These are phyloP conservation scores for Cytidiella melzeri DNA, from an alignment of 768 basidiomycete species.

Conservation along the genomic window DNA sequence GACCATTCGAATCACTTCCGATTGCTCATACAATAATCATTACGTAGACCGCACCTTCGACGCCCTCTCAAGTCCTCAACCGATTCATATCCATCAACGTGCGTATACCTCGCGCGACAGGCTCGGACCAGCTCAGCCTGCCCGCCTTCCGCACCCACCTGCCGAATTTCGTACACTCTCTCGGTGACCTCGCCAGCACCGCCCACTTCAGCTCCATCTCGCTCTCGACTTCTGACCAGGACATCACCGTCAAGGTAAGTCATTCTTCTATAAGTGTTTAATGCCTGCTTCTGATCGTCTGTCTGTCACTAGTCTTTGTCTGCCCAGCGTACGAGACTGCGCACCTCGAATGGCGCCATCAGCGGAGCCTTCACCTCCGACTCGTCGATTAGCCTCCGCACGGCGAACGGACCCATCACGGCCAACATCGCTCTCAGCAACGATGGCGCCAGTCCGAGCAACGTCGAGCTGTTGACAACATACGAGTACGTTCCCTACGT, in stretches of 20 bases:
- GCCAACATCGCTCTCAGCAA: slow-evolving; percentile 33
- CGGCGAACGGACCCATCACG: slow-evolving; percentile 35
- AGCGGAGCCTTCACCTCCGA: slow-evolving; percentile 35
- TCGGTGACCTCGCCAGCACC: slow-evolving; percentile 8
- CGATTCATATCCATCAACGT: slow-evolving; percentile 10
- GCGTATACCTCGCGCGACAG: not conserved
- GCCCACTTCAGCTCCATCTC: slow-evolving; percentile 8
- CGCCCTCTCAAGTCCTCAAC: not conserved
- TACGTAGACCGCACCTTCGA: not conserved
- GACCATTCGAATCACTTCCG: not conserved
- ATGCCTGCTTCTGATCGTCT: no score
- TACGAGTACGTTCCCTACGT: slow-evolving; percentile 36
- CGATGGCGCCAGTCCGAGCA: slow-evolving; percentile 13
- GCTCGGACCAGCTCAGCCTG: not conserved
- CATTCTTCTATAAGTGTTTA: no score
- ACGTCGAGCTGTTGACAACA: slow-evolving; percentile 30
- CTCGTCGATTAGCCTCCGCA: slow-evolving; percentile 28
- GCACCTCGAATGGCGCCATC: slow-evolving; percentile 40
- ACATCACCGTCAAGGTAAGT: slow-evolving; percentile 11
- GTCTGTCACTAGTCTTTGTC: slow-evolving; percentile 36
- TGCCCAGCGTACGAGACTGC: slow-evolving; percentile 21
- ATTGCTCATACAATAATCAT: not conserved
- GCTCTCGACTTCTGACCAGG: slow-evolving; percentile 4
- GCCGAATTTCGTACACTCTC: slow-evolving; percentile 11
- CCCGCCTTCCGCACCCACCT: slow-evolving; percentile 11